A percentile compares a stretch with the other conserved stretches of the same genome.
phyloP scores from a whole-genome alignment of 768 basidiomycete genomes.

The Collybiopsis confluens region DNA sequence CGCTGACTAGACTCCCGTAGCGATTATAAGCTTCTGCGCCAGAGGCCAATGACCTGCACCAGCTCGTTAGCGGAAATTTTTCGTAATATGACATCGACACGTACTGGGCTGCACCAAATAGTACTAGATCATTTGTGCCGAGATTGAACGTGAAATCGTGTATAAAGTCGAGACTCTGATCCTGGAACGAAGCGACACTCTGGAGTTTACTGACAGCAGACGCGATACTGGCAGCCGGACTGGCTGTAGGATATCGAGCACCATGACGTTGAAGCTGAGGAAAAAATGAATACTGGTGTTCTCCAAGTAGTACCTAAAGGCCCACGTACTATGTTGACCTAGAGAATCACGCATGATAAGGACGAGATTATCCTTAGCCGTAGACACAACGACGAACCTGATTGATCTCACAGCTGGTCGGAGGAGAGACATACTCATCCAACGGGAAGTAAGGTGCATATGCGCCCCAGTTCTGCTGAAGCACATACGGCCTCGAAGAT shows the following conservation, averaged over 20 bases:
- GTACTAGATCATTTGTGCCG: slow-evolving; percentile 55
- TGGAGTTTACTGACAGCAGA: slow-evolving; percentile 51
- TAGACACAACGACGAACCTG: slow-evolving; percentile 36
- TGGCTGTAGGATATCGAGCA: slow-evolving; percentile 66
- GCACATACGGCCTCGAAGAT: background rate
- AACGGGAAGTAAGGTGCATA: slow-evolving; percentile 59
- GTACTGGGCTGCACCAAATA: slow-evolving; percentile 63
- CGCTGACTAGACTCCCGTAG: slow-evolving; percentile 33
- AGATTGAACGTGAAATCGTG: slow-evolving; percentile 54
- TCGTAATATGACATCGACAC: slow-evolving; percentile 16
- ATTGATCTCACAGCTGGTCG: slow-evolving; percentile 45
- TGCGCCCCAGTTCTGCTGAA: slow-evolving; percentile 44
- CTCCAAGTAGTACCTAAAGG: background rate
- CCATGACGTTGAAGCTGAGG: slow-evolving; percentile 79
- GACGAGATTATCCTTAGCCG: background rate
- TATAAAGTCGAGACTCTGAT: slow-evolving; percentile 53
- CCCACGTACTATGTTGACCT: slow-evolving; percentile 59
- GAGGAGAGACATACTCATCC: slow-evolving; percentile 40
- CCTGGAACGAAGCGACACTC: slow-evolving; percentile 37
- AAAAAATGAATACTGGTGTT: background rate
- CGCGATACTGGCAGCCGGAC: slow-evolving; percentile 38
- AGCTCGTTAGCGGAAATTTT: background rate
- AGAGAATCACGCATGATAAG: background rate
- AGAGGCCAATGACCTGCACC: slow-evolving; percentile 40
- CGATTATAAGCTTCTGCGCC: slow-evolving; percentile 38